Conservation (phyloP, 106 monocot genomes). For the Dactylorhiza incarnata region DNA sequence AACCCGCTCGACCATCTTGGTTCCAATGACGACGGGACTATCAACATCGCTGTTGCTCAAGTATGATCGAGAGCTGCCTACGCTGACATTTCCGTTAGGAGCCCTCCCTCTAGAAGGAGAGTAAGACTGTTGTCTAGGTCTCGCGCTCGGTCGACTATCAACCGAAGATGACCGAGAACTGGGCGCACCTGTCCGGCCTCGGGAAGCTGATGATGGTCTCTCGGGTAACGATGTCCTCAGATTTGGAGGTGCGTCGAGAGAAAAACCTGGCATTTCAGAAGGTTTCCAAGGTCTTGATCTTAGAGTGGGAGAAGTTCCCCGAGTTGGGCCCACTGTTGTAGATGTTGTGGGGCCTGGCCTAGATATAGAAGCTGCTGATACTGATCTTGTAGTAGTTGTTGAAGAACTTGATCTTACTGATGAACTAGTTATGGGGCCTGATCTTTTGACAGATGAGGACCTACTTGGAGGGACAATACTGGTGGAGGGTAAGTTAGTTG, state of each 20-base stretch:
- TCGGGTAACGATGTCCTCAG: conserved; percentile 64
- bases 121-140: conserved; percentile 63
- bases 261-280: conserved; percentile 63
- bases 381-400: conserved; percentile 20
- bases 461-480: conserved; percentile 1
- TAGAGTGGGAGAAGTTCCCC: conserved; percentile 54
- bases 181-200: conserved; percentile 60
- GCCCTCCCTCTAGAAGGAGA: conserved; percentile 66
- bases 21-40: conserved; percentile 65
- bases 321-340: conserved; percentile 22
- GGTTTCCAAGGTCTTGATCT: conserved; percentile 69
- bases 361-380: conserved; percentile 8
- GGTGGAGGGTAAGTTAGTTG: conserved; percentile 16
- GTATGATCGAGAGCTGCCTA: conserved; percentile 34
- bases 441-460: conserved; percentile 3
- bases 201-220: conserved; percentile 51
- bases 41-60: conserved; percentile 27
- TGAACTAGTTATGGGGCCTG: neutral
- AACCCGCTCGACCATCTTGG: conserved; percentile 79
- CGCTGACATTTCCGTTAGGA: conserved; percentile 39
- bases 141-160: conserved; percentile 32
- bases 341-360: conserved; percentile 13
- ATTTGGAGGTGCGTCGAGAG: conserved; percentile 56
- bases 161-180: conserved; percentile 59
- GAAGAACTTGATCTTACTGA: neutral